These are phyloP conservation scores for Ascochyta fabae DNA, from an alignment of 2,329 filamentous ascomycete genomes.

Conservation along the genomic window DNA sequence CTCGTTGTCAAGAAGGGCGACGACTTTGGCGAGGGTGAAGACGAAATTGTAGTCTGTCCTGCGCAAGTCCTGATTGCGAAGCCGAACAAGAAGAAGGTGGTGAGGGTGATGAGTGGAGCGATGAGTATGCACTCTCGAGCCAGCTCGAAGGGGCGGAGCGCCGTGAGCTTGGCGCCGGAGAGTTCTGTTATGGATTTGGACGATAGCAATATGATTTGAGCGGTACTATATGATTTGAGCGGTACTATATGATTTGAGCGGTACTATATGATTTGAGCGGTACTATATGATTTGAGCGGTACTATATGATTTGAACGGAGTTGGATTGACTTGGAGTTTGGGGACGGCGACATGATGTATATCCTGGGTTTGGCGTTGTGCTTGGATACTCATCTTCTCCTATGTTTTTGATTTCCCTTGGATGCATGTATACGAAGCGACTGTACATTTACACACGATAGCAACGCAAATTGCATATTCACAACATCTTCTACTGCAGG, in stretches of 20 bases:
- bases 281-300: not conserved
- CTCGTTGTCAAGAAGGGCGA: conserved; percentile 96
- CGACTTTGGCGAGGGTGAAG: conserved; percentile 83
- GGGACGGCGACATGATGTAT: not conserved
- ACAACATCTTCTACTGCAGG: not conserved
- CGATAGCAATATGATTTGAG: conserved; percentile 16
- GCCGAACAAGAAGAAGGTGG: conserved; percentile 55
- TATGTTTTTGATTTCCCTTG: not conserved
- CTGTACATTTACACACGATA: conserved; percentile 7
- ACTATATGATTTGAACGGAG: not conserved
- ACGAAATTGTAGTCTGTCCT: conserved; percentile 93
- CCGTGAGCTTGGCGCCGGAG: conserved; percentile 34
- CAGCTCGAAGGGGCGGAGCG: conserved; percentile 38
- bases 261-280: conserved; percentile 4
- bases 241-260: conserved; percentile 1
- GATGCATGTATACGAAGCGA: not conserved
- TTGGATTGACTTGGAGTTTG: not conserved
- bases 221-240: conserved; percentile 1
- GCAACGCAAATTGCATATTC: conserved; percentile 3
- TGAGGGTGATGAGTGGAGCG: conserved; percentile 57
- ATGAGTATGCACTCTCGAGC: conserved; percentile 53
- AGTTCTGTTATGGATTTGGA: conserved; percentile 46
- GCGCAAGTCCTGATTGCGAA: conserved; percentile 86
- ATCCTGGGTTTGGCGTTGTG: not conserved
- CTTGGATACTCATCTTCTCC: not conserved